phyloP scores from a whole-genome alignment of 176 grass and related monocot genomes.

The Cenchrus purpureus region DNA sequence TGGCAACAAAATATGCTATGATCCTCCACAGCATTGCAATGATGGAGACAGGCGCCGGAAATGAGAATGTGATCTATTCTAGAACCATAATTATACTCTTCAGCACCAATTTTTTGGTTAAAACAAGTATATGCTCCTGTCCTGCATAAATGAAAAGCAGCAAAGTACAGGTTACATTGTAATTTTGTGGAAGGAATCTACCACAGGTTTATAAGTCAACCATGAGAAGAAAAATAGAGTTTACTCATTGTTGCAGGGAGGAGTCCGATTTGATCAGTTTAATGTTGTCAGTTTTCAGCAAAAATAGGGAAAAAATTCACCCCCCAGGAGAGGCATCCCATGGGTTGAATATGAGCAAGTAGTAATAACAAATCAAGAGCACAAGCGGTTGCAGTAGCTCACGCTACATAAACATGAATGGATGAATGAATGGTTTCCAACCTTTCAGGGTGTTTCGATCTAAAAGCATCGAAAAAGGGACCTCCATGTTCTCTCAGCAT shows the following conservation, averaged over 20 bases:
- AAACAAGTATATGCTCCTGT: constrained; percentile 87
- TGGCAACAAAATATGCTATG: constrained; percentile 81
- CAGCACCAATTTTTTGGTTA: constrained; percentile 79
- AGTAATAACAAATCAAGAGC: constrained; percentile 15
- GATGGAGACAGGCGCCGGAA: constrained; percentile 78
- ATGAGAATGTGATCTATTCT: constrained; percentile 91
- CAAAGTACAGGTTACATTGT: not conserved
- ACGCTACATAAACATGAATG: not conserved
- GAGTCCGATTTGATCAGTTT: not conserved
- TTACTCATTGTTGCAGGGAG: constrained; percentile 2
- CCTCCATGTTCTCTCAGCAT: constrained; percentile 74
- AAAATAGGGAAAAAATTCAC: not conserved
- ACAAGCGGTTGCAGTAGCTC: constrained; percentile 1
- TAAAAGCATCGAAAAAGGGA: constrained; percentile 89
- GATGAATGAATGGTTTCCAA: not conserved
- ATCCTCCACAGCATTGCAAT: constrained; percentile 48
- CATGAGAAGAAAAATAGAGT: not conserved
- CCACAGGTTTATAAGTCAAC: not conserved
- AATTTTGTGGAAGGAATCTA: not conserved
- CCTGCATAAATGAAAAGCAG: constrained; percentile 49
- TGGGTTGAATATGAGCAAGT: constrained; percentile 16
- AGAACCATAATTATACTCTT: constrained; percentile 97
- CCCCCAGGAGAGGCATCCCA: not conserved
- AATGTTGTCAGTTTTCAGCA: not conserved
- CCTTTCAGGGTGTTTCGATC: constrained; percentile 91